Conservation (phyloP, 2,329 filamentous ascomycete genomes). For the Apiospora marii region DNA sequence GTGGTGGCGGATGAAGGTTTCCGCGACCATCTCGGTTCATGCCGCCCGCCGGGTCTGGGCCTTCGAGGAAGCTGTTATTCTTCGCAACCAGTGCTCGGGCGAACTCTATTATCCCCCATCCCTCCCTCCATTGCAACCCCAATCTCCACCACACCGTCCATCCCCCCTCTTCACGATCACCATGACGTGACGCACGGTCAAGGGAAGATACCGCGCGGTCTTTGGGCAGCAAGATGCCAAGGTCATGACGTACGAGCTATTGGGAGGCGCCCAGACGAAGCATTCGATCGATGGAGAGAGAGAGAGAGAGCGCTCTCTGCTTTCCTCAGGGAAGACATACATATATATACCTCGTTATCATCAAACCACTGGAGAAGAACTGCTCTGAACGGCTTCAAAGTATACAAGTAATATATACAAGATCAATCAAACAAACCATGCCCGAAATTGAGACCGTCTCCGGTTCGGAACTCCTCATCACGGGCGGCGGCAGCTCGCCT, state of each 20-base stretch:
- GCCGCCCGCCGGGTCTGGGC: no score
- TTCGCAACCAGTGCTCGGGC: constrained; percentile 1
- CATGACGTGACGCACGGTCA: constrained; percentile 15
- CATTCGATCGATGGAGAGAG: background rate
- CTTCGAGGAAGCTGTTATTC: background rate
- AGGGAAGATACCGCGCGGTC: constrained; percentile 3
- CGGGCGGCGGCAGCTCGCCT: background rate
- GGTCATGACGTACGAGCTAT: background rate
- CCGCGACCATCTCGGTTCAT: background rate
- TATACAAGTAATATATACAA: background rate
- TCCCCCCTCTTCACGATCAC: background rate
- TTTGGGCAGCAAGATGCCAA: constrained; percentile 9
- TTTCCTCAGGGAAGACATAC: background rate
- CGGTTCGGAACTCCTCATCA: background rate
- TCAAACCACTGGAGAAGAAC: background rate
- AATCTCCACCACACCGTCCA: background rate
- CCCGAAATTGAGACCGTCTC: constrained; percentile 12
- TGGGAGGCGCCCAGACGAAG: background rate
- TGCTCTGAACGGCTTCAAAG: no score
- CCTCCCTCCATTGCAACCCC: background rate
- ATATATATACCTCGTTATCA: background rate
- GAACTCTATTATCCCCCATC: background rate
- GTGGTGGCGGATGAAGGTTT: background rate
- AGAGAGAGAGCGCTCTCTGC: no score
- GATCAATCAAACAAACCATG: background rate